Conservation (phyloP, 139 green algal species). For the Protoeuglena noctilucae region DNA sequence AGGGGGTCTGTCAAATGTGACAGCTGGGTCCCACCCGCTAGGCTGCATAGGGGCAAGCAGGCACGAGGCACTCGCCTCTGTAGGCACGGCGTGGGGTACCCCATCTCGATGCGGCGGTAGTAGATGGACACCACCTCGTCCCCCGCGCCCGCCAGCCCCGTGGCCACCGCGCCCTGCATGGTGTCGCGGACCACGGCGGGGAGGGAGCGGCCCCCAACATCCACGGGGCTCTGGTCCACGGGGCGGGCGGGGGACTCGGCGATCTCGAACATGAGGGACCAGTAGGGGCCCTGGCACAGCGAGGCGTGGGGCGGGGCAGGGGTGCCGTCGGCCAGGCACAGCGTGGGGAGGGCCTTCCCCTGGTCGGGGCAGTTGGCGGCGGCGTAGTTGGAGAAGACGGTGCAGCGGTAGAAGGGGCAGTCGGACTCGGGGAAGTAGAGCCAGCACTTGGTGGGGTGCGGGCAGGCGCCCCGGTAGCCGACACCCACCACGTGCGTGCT, state of each 20-base stretch:
- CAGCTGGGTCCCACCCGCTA: too few relatives aligned
- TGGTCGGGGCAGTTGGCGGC: conserved; percentile 52
- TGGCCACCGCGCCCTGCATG: conserved; percentile 54
- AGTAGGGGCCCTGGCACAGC: conserved; percentile 48
- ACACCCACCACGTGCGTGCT: conserved; percentile 23
- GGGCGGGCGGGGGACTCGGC: conserved; percentile 42
- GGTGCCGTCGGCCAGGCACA: conserved; percentile 29
- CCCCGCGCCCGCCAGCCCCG: conserved; percentile 35
- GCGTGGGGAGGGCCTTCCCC: conserved; percentile 39
- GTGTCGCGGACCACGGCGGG: conserved; percentile 52
- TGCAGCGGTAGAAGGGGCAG: conserved; percentile 80
- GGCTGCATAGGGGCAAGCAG: too few relatives aligned
- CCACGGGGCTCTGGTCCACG: conserved; percentile 31
- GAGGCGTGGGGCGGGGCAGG: neutral
- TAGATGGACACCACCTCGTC: conserved; percentile 71
- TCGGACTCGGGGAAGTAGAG: conserved; percentile 80
- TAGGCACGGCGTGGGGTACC: conserved; percentile 73
- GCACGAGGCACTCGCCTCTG: too few relatives aligned
- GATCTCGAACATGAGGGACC: conserved; percentile 89
- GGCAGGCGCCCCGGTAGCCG: conserved; percentile 35
- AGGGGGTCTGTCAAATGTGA: too few relatives aligned
- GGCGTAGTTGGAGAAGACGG: conserved; percentile 81
- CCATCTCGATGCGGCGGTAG: conserved; percentile 63
- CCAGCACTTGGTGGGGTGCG: conserved; percentile 80
- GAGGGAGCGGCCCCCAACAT: conserved; percentile 41